Conservation (phyloP, 2,329 filamentous ascomycete genomes). For the Paecilomyces formosus region DNA sequence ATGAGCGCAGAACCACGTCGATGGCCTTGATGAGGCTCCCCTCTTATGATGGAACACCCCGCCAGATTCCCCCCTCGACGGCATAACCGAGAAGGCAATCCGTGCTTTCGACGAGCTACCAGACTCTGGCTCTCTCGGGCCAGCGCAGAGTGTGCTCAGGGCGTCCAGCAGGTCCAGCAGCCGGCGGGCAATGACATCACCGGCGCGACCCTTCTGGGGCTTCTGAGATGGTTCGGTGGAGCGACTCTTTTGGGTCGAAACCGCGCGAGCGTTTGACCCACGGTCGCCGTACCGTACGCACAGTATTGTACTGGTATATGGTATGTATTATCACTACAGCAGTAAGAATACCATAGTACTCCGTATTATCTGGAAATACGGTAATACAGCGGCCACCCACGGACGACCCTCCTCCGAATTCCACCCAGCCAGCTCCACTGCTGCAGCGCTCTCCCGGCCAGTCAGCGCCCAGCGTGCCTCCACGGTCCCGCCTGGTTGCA, state of each 20-base stretch:
- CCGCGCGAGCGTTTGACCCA: conserved; percentile 21
- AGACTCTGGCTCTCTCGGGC: background rate
- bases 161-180: background rate
- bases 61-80: background rate
- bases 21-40: background rate
- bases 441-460: conserved; percentile 15
- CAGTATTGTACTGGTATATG: background rate
- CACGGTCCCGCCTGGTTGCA: conserved; percentile 6
- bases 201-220: background rate
- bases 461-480: conserved; percentile 13
- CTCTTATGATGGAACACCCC: background rate
- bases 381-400: background rate
- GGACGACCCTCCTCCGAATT: conserved; percentile 1
- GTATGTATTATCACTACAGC: too few relatives aligned
- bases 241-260: conserved; percentile 9
- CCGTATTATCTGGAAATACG: too few relatives aligned
- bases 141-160: background rate
- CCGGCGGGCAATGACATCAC: conserved; percentile 21
- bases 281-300: conserved; percentile 12
- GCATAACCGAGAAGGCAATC: background rate
- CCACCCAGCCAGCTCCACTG: conserved; percentile 1
- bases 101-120: background rate
- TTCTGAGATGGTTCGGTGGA: background rate
- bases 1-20: background rate
- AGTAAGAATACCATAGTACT: too few relatives aligned